Evolutionary conservation across 306 rosid species (phyloP).

Genomic region (Sicyos baderoa): DNA sequence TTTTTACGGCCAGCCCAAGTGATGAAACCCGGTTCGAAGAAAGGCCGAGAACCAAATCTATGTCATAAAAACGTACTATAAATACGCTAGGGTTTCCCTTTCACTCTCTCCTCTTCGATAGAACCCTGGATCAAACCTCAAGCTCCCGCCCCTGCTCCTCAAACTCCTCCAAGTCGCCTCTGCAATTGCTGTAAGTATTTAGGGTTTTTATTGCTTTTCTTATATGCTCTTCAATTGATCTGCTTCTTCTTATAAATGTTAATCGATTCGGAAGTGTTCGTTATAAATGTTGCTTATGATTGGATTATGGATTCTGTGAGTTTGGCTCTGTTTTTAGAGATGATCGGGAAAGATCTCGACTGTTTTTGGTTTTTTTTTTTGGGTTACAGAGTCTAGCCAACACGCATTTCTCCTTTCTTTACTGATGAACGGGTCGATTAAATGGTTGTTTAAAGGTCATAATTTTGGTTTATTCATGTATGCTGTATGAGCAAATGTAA

Average conservation of each 20-base stretch:
- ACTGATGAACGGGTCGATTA: no score
- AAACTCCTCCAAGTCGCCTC: neutral
- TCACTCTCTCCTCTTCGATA: neutral
- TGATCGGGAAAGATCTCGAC: no score
- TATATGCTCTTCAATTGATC: neutral
- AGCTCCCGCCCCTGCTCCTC: slow-evolving; percentile 1
- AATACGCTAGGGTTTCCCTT: neutral
- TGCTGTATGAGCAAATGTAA: neutral
- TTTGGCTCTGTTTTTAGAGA: no score
- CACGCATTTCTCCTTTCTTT: neutral
- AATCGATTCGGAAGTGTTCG: neutral
- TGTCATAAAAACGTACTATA: neutral
- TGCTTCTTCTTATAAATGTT: neutral
- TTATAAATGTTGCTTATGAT: no score
- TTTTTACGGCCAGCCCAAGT: no score
- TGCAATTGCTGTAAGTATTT: neutral
- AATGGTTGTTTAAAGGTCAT: no score
- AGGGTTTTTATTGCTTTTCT: neutral
- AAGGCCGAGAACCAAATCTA: no score
- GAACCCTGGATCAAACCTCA: neutral
- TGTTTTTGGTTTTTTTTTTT: neutral
- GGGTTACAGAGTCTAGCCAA: neutral
- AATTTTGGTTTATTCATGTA: no score
- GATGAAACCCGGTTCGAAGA: no score
- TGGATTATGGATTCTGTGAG: no score